Evolutionary conservation across 768 basidiomycete genomes (phyloP).

Genomic region (Coprinopsis sp.): DNA sequence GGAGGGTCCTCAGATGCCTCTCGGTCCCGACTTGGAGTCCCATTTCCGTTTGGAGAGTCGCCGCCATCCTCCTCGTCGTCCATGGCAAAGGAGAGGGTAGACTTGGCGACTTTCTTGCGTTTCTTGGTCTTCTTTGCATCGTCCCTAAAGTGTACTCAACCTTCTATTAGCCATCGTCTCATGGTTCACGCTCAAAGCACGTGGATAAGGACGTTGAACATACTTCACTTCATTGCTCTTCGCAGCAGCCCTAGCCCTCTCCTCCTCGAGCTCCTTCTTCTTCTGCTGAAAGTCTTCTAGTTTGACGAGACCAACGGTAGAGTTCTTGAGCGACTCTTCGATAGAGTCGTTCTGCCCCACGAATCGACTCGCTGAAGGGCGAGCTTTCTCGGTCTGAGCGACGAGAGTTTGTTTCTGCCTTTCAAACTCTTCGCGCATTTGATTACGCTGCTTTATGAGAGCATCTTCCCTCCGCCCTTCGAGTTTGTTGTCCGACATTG

Average conservation of each 20-base stretch:
- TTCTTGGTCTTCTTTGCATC: conserved; percentile 86
- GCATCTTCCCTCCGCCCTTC: conserved; percentile 87
- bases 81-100: conserved; percentile 86
- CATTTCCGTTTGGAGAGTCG: conserved; percentile 26
- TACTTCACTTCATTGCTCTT: conserved; percentile 83
- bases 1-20: conserved; percentile 40
- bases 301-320: conserved; percentile 85
- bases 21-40: conserved; percentile 22
- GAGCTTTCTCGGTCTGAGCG: conserved; percentile 88
- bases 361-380: conserved; percentile 83
- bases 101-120: conserved; percentile 84
- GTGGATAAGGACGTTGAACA: conserved; percentile 28
- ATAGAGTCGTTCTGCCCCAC: conserved; percentile 92
- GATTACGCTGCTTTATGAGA: conserved; percentile 75
- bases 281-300: conserved; percentile 91
- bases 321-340: conserved; percentile 89
- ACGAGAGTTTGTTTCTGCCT: conserved; percentile 77
- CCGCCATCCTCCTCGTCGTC: conserved; percentile 67
- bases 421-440: conserved; percentile 77
- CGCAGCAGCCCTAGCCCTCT: conserved; percentile 85
- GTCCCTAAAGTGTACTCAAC: conserved; percentile 87
- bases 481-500: conserved; percentile 71
- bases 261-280: conserved; percentile 86
- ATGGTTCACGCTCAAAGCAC: too few relatives aligned
- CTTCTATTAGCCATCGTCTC: conserved; percentile 65